Conservation (phyloP, 164 flowering plant species). For the Umbellularia californica region DNA sequence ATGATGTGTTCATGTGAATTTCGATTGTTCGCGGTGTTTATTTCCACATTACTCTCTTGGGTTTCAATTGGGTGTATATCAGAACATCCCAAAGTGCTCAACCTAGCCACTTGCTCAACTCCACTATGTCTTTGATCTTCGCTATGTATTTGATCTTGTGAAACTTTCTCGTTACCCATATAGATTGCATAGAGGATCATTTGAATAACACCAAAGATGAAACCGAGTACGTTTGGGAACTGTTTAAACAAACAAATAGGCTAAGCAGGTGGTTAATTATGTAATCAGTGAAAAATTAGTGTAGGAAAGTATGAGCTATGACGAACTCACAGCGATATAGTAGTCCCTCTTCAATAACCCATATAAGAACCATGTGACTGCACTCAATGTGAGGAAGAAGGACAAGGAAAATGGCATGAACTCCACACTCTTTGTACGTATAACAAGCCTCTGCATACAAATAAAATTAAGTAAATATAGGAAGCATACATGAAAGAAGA, state of each 20-base stretch:
- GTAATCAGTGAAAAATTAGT: neutral
- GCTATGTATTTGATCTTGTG: conserved; percentile 3
- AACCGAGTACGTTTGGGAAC: conserved; percentile 66
- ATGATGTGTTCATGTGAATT: neutral
- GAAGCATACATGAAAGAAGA: neutral
- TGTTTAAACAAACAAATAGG: conserved; percentile 8
- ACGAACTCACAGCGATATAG: conserved; percentile 46
- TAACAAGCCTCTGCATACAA: conserved; percentile 48
- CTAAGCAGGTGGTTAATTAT: neutral
- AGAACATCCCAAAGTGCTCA: conserved; percentile 16
- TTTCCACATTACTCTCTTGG: neutral
- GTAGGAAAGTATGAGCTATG: no score
- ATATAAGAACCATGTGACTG: conserved; percentile 69
- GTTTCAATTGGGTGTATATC: conserved; percentile 22
- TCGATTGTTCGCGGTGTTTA: neutral
- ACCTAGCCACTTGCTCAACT: conserved; percentile 16
- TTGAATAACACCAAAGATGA: conserved; percentile 53
- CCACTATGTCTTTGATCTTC: neutral
- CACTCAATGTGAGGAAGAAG: conserved; percentile 58
- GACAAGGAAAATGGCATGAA: conserved; percentile 69
- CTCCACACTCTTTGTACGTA: conserved; percentile 67
- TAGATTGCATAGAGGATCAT: conserved; percentile 55
- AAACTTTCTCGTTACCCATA: conserved; percentile 25
- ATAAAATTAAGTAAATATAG: neutral
- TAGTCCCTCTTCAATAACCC: conserved; percentile 52